These are phyloP conservation scores for Fraxinus greggii DNA, from an alignment of 305 asterid genomes.

Conservation along the genomic window DNA sequence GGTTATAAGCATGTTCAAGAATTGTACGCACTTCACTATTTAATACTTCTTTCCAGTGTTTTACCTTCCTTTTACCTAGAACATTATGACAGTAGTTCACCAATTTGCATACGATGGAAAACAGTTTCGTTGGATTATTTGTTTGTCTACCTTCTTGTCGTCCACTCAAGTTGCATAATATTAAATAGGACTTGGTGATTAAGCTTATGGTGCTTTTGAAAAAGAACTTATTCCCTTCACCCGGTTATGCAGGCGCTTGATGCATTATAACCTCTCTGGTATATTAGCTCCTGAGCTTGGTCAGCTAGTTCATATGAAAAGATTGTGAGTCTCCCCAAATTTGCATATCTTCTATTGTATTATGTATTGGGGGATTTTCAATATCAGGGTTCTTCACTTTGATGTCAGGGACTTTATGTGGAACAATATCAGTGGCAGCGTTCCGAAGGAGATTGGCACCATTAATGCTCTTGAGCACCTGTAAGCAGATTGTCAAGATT, in stretches of 20 bases:
- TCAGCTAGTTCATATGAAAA: conserved; percentile 38
- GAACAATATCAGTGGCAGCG: conserved; percentile 59
- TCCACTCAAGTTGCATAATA: not conserved
- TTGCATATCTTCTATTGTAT: not conserved
- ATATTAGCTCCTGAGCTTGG: conserved; percentile 67
- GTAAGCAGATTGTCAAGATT: conserved; percentile 32
- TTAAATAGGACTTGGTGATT: not conserved
- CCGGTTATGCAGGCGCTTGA: conserved; percentile 43
- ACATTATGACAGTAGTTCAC: not conserved
- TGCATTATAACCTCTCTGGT: conserved; percentile 47
- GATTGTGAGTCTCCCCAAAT: conserved; percentile 40
- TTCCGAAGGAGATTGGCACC: conserved; percentile 64
- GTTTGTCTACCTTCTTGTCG: not conserved
- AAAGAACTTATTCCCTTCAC: not conserved
- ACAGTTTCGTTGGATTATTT: not conserved
- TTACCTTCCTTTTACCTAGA: not conserved
- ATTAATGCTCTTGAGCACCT: conserved; percentile 47
- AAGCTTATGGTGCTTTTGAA: not conserved
- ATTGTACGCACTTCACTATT: conserved; percentile 35
- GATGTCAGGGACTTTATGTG: conserved; percentile 61
- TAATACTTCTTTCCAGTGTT: not conserved
- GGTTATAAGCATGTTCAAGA: conserved; percentile 55
- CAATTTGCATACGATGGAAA: not conserved
- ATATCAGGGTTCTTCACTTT: not conserved
- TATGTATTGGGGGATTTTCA: not conserved